A percentile compares a stretch with the other conserved stretches of the same genome.
phyloP scores from a whole-genome alignment of 768 basidiomycete species.

The Calocybe indica region DNA sequence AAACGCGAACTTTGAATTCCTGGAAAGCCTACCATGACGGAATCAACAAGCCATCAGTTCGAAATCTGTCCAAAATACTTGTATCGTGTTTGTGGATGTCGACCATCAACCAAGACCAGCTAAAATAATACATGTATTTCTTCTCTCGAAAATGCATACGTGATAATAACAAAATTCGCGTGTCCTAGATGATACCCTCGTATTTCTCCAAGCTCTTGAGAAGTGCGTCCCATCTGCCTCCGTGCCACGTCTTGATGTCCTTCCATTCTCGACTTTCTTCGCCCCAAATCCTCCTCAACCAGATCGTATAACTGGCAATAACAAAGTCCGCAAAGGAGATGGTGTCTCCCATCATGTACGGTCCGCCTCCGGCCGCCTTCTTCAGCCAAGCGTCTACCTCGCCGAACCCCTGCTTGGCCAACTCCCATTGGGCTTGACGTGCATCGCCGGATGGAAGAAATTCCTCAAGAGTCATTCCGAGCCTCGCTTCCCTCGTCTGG shows the following conservation, averaged over 20 bases:
- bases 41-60: too few relatives aligned
- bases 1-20: too few relatives aligned
- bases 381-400: conserved; percentile 15
- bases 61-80: too few relatives aligned
- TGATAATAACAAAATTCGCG: neutral
- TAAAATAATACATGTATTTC: too few relatives aligned
- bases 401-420: conserved; percentile 12
- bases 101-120: too few relatives aligned
- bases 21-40: too few relatives aligned
- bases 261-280: conserved; percentile 30
- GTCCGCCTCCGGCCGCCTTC: conserved; percentile 12
- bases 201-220: conserved; percentile 18
- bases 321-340: conserved; percentile 30
- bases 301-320: conserved; percentile 19
- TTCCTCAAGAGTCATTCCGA: conserved; percentile 16
- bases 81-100: too few relatives aligned
- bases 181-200: conserved; percentile 1
- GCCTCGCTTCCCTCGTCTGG: conserved; percentile 14
- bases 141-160: too few relatives aligned
- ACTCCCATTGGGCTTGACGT: conserved; percentile 14
- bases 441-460: conserved; percentile 15
- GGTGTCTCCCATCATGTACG: conserved; percentile 26
- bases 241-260: conserved; percentile 21
- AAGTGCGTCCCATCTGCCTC: conserved; percentile 24
- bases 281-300: conserved; percentile 22